These are phyloP conservation scores for Boletus barrowsii DNA, from an alignment of 768 basidiomycete genomes.

Conservation along the genomic window DNA sequence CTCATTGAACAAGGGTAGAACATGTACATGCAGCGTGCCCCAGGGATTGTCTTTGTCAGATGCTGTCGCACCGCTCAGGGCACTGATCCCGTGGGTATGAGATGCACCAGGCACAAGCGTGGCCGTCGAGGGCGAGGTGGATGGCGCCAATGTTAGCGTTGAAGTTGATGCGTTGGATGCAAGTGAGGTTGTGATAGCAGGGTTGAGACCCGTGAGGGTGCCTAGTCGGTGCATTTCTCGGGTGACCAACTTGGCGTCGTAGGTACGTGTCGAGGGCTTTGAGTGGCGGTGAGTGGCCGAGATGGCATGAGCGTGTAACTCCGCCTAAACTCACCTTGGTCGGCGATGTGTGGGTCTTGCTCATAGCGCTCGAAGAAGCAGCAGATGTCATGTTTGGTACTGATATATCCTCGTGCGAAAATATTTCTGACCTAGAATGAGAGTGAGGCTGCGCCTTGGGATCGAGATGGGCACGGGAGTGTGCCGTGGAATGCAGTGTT, in stretches of 20 bases:
- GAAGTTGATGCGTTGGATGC: conserved; percentile 47
- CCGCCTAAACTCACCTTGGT: conserved; percentile 32
- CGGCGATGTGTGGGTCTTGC: conserved; percentile 33
- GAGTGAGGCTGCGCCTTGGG: conserved; percentile 37
- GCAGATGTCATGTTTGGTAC: conserved; percentile 26
- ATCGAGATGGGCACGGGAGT: conserved; percentile 20
- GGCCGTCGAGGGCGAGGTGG: conserved; percentile 35
- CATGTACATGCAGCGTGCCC: conserved; percentile 80
- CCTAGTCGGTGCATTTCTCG: conserved; percentile 86
- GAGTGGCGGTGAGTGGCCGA: conserved; percentile 6
- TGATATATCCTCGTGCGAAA: conserved; percentile 17
- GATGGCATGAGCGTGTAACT: conserved; percentile 12
- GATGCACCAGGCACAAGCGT: conserved; percentile 34
- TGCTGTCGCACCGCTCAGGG: conserved; percentile 24
- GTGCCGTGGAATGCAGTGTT: conserved; percentile 27
- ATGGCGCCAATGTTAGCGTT: conserved; percentile 41
- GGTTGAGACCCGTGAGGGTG: conserved; percentile 52
- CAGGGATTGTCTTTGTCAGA: conserved; percentile 67
- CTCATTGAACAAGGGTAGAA: conserved; percentile 89
- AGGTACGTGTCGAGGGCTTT: conserved; percentile 66
- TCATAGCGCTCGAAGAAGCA: conserved; percentile 23
- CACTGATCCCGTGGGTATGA: conserved; percentile 24
- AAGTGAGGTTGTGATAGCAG: conserved; percentile 37
- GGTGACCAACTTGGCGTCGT: conserved; percentile 76
- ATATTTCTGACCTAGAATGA: conserved; percentile 38